Conservation (phyloP, 2,329 filamentous ascomycete genomes). For the Fusarium verrucosum region DNA sequence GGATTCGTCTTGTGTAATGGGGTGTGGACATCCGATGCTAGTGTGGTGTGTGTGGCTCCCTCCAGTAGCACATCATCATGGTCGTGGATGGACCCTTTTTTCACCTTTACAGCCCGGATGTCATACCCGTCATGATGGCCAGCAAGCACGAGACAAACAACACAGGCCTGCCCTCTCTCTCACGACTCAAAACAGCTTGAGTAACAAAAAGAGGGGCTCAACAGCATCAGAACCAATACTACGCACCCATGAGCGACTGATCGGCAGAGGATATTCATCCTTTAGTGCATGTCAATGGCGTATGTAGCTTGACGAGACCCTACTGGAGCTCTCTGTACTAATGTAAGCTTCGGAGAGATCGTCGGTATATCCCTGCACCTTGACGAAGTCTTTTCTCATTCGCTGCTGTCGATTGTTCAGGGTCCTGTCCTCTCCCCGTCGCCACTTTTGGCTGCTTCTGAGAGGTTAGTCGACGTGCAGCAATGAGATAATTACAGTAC, state of each 20-base stretch:
- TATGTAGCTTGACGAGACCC: slow-evolving; percentile 38
- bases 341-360: slow-evolving; percentile 36
- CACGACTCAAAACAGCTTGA: neutral
- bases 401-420: slow-evolving; percentile 27
- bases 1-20: slow-evolving; percentile 25
- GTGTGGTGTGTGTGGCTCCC: slow-evolving; percentile 20
- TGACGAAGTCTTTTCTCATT: slow-evolving; percentile 24
- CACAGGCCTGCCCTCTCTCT: neutral
- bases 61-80: slow-evolving; percentile 17
- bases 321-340: slow-evolving; percentile 11
- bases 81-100: slow-evolving; percentile 38
- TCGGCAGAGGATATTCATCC: slow-evolving; percentile 41
- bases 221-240: slow-evolving; percentile 29
- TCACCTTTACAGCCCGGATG: neutral
- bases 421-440: slow-evolving; percentile 34
- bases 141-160: slow-evolving; percentile 21
- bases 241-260: slow-evolving; percentile 28
- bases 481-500: slow-evolving; percentile 31
- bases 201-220: slow-evolving; percentile 26
- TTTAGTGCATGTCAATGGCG: slow-evolving; percentile 42
- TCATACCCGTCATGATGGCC: slow-evolving; percentile 23
- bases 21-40: slow-evolving; percentile 7
- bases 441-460: slow-evolving; percentile 9
- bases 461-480: slow-evolving; percentile 25
- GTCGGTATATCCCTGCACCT: slow-evolving; percentile 18